Evolutionary conservation across 441 rosid genomes (phyloP).

Genomic region (Breynia disticha): DNA sequence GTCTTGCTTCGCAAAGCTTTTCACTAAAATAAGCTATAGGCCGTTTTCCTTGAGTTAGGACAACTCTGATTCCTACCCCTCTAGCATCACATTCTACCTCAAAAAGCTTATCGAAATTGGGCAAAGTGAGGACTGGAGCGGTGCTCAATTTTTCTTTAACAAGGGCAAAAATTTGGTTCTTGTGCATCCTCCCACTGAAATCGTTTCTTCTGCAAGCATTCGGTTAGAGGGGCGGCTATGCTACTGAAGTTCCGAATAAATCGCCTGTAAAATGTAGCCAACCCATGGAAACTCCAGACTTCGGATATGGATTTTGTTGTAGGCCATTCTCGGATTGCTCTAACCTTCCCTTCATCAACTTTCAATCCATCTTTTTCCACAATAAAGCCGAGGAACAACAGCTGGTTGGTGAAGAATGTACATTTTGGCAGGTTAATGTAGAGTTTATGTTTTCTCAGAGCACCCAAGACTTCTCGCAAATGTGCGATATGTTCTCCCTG

Average conservation of each 20-base stretch:
- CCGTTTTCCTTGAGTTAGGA: background rate
- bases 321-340: background rate
- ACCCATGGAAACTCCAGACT: background rate
- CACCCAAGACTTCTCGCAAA: background rate
- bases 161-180: background rate
- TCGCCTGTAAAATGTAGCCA: too few species aligned
- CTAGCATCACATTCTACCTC: conserved; percentile 1
- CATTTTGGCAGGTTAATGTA: background rate
- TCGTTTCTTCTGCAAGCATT: background rate
- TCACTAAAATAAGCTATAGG: conserved; percentile 2
- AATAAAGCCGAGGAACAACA: background rate
- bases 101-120: too few species aligned
- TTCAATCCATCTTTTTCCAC: background rate
- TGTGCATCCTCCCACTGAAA: background rate
- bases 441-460: background rate
- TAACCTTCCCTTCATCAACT: background rate
- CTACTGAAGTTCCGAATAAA: too few species aligned
- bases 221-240: too few species aligned
- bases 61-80: background rate
- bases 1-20: background rate
- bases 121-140: background rate
- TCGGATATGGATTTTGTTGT: background rate
- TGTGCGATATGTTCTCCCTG: background rate
- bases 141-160: background rate
- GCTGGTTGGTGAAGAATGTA: background rate